Percentiles rank a stretch among this genome's conserved stretches.
Conservation (phyloP, 768 basidiomycete species). For the Boletus rex-veris region DNA sequence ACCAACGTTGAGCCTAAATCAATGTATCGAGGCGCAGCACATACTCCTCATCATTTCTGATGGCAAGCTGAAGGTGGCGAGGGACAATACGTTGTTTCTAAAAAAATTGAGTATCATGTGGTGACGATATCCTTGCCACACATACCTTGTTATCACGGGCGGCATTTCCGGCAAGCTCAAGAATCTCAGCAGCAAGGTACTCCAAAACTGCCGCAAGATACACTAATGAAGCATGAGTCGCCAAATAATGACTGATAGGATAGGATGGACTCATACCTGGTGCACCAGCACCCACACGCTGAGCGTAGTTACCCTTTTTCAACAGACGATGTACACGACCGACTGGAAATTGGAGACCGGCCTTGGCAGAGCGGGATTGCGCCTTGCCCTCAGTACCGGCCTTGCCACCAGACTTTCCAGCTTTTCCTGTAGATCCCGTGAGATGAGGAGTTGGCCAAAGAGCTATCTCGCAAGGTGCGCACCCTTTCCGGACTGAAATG, state of each 20-base stretch:
- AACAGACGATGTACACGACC: conserved; percentile 90
- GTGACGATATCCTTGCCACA: background rate
- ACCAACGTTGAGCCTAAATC: background rate
- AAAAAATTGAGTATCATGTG: background rate
- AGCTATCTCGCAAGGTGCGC: background rate
- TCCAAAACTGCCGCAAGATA: conserved; percentile 90
- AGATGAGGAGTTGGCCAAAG: conserved; percentile 4
- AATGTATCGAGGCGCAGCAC: conserved; percentile 9
- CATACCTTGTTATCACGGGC: conserved; percentile 39
- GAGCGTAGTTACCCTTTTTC: conserved; percentile 85
- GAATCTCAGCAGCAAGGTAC: conserved; percentile 90
- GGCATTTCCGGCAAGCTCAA: conserved; percentile 87
- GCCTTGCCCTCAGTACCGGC: conserved; percentile 49
- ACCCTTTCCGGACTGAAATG: conserved; percentile 33
- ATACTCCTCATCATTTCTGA: conserved; percentile 87
- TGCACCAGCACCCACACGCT: conserved; percentile 86
- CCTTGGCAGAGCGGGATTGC: conserved; percentile 69
- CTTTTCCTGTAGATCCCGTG: conserved; percentile 37
- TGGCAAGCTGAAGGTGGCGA: conserved; percentile 88
- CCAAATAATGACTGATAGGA: conserved; percentile 8
- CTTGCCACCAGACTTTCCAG: conserved; percentile 51
- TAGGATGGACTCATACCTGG: conserved; percentile 47
- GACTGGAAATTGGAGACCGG: conserved; percentile 82
- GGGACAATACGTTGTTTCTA: conserved; percentile 93
- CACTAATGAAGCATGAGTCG: conserved; percentile 39